Conservation (phyloP, 1,284 basidiomycete genomes). For the Gymnopus androsaceus region DNA sequence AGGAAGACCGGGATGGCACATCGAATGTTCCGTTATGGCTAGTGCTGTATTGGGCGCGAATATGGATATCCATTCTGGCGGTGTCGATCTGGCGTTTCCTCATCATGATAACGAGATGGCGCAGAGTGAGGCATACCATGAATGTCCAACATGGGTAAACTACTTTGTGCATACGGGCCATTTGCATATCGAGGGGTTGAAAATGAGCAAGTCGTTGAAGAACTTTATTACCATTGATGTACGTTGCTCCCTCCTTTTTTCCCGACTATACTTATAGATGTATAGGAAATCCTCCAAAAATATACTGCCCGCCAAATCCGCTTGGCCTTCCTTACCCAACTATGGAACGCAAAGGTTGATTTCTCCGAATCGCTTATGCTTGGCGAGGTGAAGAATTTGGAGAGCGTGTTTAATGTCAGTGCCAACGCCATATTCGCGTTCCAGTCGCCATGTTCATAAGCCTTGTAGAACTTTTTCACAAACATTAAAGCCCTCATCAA, state of each 20-base stretch:
- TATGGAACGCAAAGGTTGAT: constrained; percentile 93
- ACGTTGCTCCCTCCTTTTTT: constrained; percentile 29
- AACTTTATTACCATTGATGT: constrained; percentile 99
- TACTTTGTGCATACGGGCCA: constrained; percentile 99
- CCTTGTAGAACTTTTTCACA: constrained; percentile 92
- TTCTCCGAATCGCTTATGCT: constrained; percentile 91
- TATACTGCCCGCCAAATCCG: constrained; percentile 90
- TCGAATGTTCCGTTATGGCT: constrained; percentile 99
- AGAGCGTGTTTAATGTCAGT: constrained; percentile 85
- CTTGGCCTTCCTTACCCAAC: constrained; percentile 90
- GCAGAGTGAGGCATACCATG: constrained; percentile 96
- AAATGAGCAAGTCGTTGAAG: constrained; percentile 99
- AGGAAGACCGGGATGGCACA: constrained; percentile 99
- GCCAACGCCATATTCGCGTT: constrained; percentile 8
- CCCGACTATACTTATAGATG: not conserved
- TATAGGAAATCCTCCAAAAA: constrained; percentile 85
- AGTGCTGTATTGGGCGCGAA: constrained; percentile 88
- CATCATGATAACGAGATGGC: constrained; percentile 99
- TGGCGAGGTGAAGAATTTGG: constrained; percentile 86
- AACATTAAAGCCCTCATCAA: constrained; percentile 80
- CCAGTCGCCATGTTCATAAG: constrained; percentile 8
- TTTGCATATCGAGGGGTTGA: constrained; percentile 96
- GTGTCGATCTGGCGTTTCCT: constrained; percentile 95
- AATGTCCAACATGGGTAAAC: constrained; percentile 94
- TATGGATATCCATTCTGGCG: constrained; percentile 98